Evolutionary conservation across 441 rosid species (phyloP).

Genomic region (Mallotus japonicus): DNA sequence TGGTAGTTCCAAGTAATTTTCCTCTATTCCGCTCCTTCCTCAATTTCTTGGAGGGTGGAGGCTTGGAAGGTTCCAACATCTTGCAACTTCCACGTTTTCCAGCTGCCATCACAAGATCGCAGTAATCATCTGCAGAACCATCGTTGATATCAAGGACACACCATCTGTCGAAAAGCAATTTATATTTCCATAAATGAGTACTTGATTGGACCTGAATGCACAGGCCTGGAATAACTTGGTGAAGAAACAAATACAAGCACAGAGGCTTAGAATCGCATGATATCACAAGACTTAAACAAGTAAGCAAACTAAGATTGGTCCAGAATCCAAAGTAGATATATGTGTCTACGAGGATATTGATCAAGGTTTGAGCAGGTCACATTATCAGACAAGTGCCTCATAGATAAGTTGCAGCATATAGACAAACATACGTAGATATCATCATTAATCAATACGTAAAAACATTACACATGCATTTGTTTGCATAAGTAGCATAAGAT

Average conservation of each 20-base stretch:
- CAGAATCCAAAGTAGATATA: background rate
- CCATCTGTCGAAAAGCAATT: constrained; percentile 49
- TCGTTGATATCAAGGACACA: constrained; percentile 58
- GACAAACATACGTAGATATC: background rate
- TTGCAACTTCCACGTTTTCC: constrained; percentile 65
- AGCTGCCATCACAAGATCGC: constrained; percentile 65
- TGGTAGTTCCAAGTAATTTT: constrained; percentile 38
- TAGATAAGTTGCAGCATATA: background rate
- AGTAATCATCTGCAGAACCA: constrained; percentile 62
- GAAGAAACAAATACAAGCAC: background rate
- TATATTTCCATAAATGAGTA: constrained; percentile 4
- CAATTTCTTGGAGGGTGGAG: constrained; percentile 67
- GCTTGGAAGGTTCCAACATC: constrained; percentile 67
- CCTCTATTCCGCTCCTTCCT: constrained; percentile 69
- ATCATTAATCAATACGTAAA: background rate
- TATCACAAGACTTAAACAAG: background rate
- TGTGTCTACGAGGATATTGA: background rate
- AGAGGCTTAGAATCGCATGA: constrained; percentile 1
- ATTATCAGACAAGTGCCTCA: background rate
- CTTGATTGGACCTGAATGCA: background rate
- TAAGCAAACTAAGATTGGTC: background rate
- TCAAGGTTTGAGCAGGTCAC: background rate
- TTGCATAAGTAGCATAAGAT: background rate
- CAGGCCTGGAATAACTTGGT: background rate
- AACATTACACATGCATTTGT: background rate